These are phyloP conservation scores for Penicillium daleae DNA, from an alignment of 495 filamentous ascomycete species.

Conservation along the genomic window DNA sequence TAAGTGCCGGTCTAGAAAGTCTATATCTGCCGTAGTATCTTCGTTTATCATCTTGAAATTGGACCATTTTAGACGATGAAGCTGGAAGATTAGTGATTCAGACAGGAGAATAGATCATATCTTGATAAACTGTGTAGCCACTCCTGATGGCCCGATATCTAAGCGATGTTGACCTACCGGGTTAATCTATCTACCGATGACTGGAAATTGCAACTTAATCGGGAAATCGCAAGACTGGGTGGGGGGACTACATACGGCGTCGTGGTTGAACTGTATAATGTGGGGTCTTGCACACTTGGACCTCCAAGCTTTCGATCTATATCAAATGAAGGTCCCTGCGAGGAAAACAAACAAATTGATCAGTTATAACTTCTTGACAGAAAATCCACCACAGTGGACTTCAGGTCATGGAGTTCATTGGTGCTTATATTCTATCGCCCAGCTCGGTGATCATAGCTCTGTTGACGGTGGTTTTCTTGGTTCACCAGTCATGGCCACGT, in stretches of 20 bases:
- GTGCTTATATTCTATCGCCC: constrained; percentile 19
- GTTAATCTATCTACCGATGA: neutral
- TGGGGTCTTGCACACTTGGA: constrained; percentile 22
- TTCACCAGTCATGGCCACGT: constrained; percentile 16
- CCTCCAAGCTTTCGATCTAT: constrained; percentile 20
- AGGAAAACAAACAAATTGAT: neutral
- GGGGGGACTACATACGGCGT: constrained; percentile 15
- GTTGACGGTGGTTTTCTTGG: constrained; percentile 19
- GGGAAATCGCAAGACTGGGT: constrained; percentile 22
- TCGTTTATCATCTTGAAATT: neutral
- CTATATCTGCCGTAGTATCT: neutral
- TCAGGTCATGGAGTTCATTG: constrained; percentile 21
- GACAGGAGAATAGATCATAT: neutral
- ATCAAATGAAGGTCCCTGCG: constrained; percentile 13
- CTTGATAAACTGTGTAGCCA: constrained; percentile 1
- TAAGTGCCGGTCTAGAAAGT: neutral
- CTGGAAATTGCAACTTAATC: constrained; percentile 31
- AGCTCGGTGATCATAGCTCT: constrained; percentile 22
- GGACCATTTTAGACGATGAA: neutral
- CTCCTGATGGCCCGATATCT: constrained; percentile 3
- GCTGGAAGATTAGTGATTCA: neutral
- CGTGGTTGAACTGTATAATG: constrained; percentile 23
- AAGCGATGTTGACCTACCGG: neutral
- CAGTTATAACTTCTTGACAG: constrained; percentile 3
- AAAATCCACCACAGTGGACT: neutral